Conservation (phyloP, 768 basidiomycete species). For the Lanmaoa pseudosensibilis region DNA sequence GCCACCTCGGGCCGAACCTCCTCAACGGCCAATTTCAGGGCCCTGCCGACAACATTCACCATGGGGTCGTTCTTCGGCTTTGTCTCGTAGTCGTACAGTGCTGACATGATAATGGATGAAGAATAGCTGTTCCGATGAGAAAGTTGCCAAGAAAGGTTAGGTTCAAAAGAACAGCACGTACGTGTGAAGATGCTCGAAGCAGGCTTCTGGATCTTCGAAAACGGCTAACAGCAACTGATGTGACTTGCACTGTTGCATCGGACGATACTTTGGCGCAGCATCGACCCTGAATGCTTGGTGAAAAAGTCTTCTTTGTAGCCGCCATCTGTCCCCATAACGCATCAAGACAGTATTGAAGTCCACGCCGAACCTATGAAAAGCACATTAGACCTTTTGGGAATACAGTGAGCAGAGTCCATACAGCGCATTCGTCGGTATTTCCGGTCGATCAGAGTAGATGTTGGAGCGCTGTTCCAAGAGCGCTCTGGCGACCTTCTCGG, state of each 20-base stretch:
- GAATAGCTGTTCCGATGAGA: constrained; percentile 19
- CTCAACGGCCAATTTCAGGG: constrained; percentile 23
- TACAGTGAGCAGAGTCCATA: not conserved
- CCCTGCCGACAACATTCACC: constrained; percentile 27
- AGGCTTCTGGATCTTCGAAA: constrained; percentile 26
- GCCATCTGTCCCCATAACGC: constrained; percentile 40
- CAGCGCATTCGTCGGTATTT: constrained; percentile 23
- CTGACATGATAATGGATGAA: constrained; percentile 31
- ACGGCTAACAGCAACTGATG: constrained; percentile 31
- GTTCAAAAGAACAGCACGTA: not conserved
- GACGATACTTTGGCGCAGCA: constrained; percentile 25
- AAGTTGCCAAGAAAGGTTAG: not conserved
- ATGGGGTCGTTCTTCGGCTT: constrained; percentile 28
- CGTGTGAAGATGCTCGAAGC: constrained; percentile 22
- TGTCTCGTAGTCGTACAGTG: constrained; percentile 35
- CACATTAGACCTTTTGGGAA: not conserved
- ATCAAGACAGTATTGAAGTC: constrained; percentile 36
- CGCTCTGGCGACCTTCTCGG: constrained; percentile 22
- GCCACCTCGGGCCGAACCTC: constrained; percentile 26
- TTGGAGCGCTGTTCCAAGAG: constrained; percentile 30
- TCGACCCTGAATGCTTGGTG: constrained; percentile 37
- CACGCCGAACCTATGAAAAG: constrained; percentile 28
- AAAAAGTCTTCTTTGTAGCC: constrained; percentile 34
- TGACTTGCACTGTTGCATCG: constrained; percentile 34
- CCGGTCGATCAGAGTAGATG: constrained; percentile 35